Conservation (phyloP, 306 rosid species). For the Cucumis cinereus region DNA sequence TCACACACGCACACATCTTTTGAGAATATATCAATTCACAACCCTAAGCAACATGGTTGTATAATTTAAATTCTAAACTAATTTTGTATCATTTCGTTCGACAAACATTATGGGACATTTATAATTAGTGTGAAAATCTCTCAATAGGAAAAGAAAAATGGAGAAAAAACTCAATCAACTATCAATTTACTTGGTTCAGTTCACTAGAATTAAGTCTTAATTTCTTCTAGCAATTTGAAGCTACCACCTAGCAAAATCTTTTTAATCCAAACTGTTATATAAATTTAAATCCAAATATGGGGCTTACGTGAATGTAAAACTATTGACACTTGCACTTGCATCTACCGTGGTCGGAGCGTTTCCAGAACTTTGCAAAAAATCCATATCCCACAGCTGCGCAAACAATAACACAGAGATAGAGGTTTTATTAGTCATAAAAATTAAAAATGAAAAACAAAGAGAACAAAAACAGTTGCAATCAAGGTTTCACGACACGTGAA, state of each 20-base stretch:
- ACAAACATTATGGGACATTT: too few relatives aligned
- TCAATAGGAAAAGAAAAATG: not conserved
- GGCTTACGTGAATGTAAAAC: conserved; percentile 5
- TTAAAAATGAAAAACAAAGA: not conserved
- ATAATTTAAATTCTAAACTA: too few relatives aligned
- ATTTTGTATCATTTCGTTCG: too few relatives aligned
- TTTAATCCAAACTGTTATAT: not conserved
- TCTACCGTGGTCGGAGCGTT: not conserved
- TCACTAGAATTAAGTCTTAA: not conserved
- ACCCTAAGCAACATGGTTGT: too few relatives aligned
- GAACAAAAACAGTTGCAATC: not conserved
- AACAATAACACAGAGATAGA: not conserved
- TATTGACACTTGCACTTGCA: not conserved
- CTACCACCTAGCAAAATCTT: not conserved
- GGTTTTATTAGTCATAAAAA: not conserved
- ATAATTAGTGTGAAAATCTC: not conserved
- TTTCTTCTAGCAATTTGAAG: not conserved
- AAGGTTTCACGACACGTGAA: not conserved
- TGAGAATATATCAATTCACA: too few relatives aligned
- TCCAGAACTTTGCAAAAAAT: conserved; percentile 1
- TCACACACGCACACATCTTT: too few relatives aligned
- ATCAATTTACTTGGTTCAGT: not conserved
- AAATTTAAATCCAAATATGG: not conserved
- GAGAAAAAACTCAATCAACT: not conserved
- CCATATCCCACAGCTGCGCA: conserved; percentile 6